These are phyloP conservation scores for Pestalotiopsis sp. DNA, from an alignment of 2,329 filamentous ascomycete species.

Conservation along the genomic window DNA sequence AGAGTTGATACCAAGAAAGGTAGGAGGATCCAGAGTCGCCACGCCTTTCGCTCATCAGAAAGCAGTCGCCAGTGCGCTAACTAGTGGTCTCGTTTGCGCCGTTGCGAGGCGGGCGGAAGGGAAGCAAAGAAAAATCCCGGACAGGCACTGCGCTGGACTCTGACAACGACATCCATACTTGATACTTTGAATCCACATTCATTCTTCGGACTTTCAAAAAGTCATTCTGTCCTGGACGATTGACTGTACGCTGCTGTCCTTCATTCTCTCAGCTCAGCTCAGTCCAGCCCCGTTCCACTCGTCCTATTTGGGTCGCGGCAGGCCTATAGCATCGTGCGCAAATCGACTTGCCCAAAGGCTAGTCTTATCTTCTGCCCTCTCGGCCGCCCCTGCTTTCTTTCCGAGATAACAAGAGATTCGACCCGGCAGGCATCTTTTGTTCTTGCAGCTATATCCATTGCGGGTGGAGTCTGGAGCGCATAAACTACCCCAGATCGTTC, in stretches of 20 bases:
- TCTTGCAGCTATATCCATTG: not conserved
- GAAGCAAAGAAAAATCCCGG: not conserved
- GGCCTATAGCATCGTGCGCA: not conserved
- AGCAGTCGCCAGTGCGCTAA: not conserved
- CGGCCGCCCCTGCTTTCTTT: not conserved
- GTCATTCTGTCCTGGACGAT: not conserved
- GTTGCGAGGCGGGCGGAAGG: not conserved
- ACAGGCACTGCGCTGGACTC: not conserved
- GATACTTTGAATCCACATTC: not conserved
- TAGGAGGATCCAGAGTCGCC: not conserved
- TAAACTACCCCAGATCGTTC: not conserved
- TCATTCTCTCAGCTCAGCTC: not conserved
- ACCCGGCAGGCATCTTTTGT: slow-evolving; percentile 1
- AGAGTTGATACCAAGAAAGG: not conserved
- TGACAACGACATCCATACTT: not conserved
- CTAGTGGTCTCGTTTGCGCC: not conserved
- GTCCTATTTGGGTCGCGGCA: not conserved
- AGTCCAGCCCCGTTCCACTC: not conserved
- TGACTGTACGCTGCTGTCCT: not conserved
- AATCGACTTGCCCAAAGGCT: not conserved
- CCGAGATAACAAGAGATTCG: not conserved
- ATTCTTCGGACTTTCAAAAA: not conserved
- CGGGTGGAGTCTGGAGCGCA: not conserved
- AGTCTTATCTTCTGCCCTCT: slow-evolving; percentile 2
- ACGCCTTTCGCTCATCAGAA: not conserved